Evolutionary conservation across 495 filamentous ascomycete genomes (phyloP), one percentile per base, ranked within the genome.

Genomic region (Tetracladium setigerum): DNA sequence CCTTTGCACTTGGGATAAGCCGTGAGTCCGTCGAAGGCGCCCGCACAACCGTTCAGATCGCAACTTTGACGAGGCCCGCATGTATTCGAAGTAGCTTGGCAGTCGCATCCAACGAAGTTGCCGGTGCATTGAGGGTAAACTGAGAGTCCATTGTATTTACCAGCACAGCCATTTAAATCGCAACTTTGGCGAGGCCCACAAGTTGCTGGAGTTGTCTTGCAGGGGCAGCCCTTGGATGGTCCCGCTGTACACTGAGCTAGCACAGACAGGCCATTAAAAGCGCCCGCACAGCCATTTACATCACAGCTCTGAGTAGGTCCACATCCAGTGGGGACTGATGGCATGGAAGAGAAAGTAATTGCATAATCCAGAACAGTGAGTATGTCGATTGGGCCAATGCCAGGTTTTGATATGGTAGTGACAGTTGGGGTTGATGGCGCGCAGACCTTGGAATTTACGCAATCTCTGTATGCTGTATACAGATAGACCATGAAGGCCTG

Each of bases 401-500:
- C 46, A 41, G 36, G 37, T 12, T 42, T 15, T 15, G 46, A 49
- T 14, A 49, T 41, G n/a, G 36, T 49, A 31, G 37, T 41, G 10
- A 35, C 38, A 14, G 37, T 11, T 33, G 30, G 22, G 14, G 4
- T 22, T 38, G 24, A 41, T 15, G 45, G 15, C 5, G 15, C 10
- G 12, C 52, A 52, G 15, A 49, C 50, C 32, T 47, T 46, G 41
- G 36, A 34, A 30, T 42, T 19, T 18, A 62, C 54, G 31, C 60
- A 71, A 48, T 76, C 72, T 36, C 70, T 55, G 35, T 66, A 62
- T 5, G 72, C 71, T 14, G 72, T 62, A 49, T 67, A 62, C 62
- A 76, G 52, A 35, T 71, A 49, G 15, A 76, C 55, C 1, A 67
- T 62, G 39, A 76, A 76, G 18, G 60, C 63, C 56, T 74, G 70